A percentile compares a stretch with the other conserved stretches of the same genome.
Evolutionary conservation across 208 protist species (phyloP).

Genomic region (Crithidia fasciculata): DNA sequence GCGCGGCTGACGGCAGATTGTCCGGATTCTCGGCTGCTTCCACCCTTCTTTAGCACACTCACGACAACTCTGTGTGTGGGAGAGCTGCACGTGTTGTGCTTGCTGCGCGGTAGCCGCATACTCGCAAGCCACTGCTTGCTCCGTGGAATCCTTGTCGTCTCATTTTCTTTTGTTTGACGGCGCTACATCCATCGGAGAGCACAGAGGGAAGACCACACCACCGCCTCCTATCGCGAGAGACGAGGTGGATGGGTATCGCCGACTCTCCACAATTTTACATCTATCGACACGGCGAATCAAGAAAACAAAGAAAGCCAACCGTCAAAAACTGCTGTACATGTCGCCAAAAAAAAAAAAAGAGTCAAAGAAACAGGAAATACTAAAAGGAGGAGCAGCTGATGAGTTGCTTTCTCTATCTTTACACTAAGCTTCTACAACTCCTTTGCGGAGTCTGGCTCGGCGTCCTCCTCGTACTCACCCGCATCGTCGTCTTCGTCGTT

Average conservation of each 20-base stretch:
- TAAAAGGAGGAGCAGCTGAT: background rate
- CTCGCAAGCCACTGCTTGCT: too few species aligned
- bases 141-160: too few species aligned
- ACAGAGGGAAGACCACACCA: too few species aligned
- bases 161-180: too few species aligned
- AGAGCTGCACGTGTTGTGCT: too few species aligned
- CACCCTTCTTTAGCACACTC: too few species aligned
- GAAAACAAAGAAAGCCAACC: background rate
- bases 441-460: conserved; percentile 1
- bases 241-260: background rate
- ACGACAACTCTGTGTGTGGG: too few species aligned
- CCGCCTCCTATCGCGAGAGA: too few species aligned
- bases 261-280: background rate
- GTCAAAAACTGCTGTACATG: background rate
- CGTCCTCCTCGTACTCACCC: background rate
- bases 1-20: too few species aligned
- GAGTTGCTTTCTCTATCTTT: background rate
- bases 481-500: background rate
- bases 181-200: too few species aligned
- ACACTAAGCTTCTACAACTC: background rate
- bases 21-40: too few species aligned
- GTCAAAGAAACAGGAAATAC: conserved; percentile 15
- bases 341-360: background rate
- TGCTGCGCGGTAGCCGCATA: too few species aligned
- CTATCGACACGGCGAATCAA: background rate